Percentiles rank a stretch among this genome's conserved stretches.
Conservation (phyloP, 2,329 filamentous ascomycete genomes). For the Trichoderma sp. region DNA sequence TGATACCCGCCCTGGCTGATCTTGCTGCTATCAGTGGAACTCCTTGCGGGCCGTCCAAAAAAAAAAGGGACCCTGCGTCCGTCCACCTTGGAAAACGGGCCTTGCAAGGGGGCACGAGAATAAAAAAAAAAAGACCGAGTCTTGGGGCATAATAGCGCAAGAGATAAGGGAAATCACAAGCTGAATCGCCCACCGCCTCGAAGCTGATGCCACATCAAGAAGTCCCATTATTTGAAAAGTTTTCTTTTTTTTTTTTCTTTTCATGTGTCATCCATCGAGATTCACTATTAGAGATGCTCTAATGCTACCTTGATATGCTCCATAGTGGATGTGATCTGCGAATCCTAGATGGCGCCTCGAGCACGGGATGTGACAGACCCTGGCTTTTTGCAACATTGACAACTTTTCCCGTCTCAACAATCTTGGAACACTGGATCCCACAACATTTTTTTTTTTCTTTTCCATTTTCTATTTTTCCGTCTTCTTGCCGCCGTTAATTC, state of each 20-base stretch:
- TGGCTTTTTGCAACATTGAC: constrained; percentile 1
- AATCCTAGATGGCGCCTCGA: constrained; percentile 12
- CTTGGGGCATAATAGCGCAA: neutral
- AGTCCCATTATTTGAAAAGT: neutral
- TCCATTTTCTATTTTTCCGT: neutral
- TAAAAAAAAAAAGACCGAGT: neutral
- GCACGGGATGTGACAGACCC: constrained; percentile 3
- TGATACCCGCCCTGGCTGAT: constrained; percentile 10
- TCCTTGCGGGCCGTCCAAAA: constrained; percentile 3
- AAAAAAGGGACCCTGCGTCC: constrained; percentile 10
- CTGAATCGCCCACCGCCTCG: neutral
- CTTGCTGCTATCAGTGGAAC: constrained; percentile 13
- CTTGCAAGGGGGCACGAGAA: constrained; percentile 3
- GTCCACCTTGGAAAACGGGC: neutral
- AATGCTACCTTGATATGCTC: neutral
- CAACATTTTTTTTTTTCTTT: neutral
- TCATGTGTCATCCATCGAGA: neutral
- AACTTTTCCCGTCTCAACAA: neutral
- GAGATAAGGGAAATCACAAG: neutral
- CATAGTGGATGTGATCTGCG: constrained; percentile 12
- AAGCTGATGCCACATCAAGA: neutral
- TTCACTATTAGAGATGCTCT: neutral
- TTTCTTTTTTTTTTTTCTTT: neutral
- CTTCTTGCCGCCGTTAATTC: neutral
- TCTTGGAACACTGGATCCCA: neutral